These are phyloP conservation scores for Fusarium poae DNA, from an alignment of 2,329 filamentous ascomycete species.

Conservation along the genomic window DNA sequence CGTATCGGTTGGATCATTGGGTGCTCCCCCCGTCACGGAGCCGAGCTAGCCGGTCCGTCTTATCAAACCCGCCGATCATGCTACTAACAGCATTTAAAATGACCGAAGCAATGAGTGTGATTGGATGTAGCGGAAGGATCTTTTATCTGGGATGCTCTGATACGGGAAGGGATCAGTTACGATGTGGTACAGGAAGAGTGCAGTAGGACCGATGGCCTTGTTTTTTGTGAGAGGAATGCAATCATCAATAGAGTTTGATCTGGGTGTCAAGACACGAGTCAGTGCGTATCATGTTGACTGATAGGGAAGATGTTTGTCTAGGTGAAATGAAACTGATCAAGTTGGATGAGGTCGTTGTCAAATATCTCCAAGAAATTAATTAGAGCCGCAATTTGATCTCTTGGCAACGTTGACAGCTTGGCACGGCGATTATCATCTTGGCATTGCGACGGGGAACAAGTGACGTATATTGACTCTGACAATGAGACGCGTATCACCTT, in stretches of 20 bases:
- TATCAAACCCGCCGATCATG: slow-evolving; percentile 30
- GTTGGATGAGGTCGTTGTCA: not conserved
- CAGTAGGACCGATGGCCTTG: slow-evolving; percentile 1
- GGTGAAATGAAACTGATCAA: not conserved
- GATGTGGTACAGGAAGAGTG: slow-evolving; percentile 6
- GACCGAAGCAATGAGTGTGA: not conserved
- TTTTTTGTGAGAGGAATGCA: slow-evolving; percentile 15
- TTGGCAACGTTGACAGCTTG: slow-evolving; percentile 35
- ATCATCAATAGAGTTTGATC: slow-evolving; percentile 21
- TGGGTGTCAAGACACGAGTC: not conserved
- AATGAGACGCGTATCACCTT: not conserved
- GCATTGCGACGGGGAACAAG: not conserved
- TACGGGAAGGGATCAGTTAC: slow-evolving; percentile 3
- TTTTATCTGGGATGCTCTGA: slow-evolving; percentile 11
- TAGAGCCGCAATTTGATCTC: slow-evolving; percentile 25
- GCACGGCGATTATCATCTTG: slow-evolving; percentile 14
- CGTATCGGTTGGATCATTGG: slow-evolving; percentile 7
- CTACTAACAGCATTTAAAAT: slow-evolving; percentile 5
- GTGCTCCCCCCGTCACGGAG: slow-evolving; percentile 1
- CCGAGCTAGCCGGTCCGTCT: slow-evolving; percentile 34
- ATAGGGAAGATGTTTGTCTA: not conserved
- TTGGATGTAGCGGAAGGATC: slow-evolving; percentile 4
- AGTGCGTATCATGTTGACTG: not conserved
- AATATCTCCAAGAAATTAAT: slow-evolving; percentile 5
- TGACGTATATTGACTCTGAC: not conserved